Percentiles rank a stretch among this genome's conserved stretches.
Evolutionary conservation across 352 stramenopile genomes (phyloP).

Genomic region (Phytophthora crassamura): DNA sequence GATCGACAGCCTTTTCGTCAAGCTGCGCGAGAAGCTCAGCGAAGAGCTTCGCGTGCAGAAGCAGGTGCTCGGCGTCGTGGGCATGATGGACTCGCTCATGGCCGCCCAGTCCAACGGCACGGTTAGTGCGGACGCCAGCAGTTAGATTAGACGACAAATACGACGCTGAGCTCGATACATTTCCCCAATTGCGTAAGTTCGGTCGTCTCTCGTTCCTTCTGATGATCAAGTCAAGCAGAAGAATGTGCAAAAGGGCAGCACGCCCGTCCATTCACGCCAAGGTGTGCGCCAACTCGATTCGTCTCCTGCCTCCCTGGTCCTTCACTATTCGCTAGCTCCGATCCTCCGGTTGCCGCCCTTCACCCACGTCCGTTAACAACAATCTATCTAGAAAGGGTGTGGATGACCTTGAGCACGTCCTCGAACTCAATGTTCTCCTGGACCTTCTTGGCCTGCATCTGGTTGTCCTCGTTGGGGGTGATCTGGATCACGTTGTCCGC

Average conservation of each 20-base stretch:
- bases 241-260: slow-evolving; percentile 29
- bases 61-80: slow-evolving; percentile 85
- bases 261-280: slow-evolving; percentile 17
- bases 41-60: slow-evolving; percentile 89
- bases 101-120: slow-evolving; percentile 80
- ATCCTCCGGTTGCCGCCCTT: slow-evolving; percentile 9
- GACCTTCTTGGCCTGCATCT: slow-evolving; percentile 89
- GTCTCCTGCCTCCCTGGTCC: slow-evolving; percentile 22
- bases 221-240: slow-evolving; percentile 9
- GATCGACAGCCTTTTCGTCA: slow-evolving; percentile 95
- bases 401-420: slow-evolving; percentile 88
- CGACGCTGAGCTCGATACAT: slow-evolving; percentile 39
- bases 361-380: slow-evolving; percentile 41
- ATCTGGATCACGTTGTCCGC: slow-evolving; percentile 63
- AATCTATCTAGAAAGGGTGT: slow-evolving; percentile 89
- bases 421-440: slow-evolving; percentile 89
- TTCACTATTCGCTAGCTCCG: slow-evolving; percentile 31
- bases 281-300: slow-evolving; percentile 26
- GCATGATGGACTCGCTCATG: slow-evolving; percentile 92
- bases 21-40: slow-evolving; percentile 88
- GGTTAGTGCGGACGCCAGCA: slow-evolving; percentile 35
- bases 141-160: slow-evolving; percentile 45
- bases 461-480: slow-evolving; percentile 80
- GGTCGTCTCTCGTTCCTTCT: slow-evolving; percentile 10
- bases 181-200: slow-evolving; percentile 7